Conservation (phyloP, 164 flowering plant genomes). For the Aristolochia fimbriata region DNA sequence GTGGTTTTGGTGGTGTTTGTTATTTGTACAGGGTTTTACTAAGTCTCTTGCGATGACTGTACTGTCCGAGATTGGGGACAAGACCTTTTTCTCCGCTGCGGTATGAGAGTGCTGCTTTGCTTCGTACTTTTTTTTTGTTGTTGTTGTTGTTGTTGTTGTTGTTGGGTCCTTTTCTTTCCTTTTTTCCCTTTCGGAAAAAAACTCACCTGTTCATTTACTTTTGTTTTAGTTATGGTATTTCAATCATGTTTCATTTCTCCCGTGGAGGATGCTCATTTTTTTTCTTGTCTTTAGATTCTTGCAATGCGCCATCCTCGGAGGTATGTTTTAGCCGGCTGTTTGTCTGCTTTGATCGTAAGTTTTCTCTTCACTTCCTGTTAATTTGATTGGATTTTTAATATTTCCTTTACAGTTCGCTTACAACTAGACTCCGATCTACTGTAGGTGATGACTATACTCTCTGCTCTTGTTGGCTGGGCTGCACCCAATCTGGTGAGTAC, state of each 20-base stretch:
- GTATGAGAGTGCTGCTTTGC: constrained; percentile 21
- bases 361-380: not conserved
- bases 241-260: not conserved
- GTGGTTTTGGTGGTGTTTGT: not conserved
- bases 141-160: not conserved
- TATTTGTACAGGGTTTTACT: constrained; percentile 50
- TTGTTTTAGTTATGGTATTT: not conserved
- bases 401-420: not conserved
- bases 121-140: not conserved
- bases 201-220: not conserved
- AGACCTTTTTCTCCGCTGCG: constrained; percentile 91
- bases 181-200: not conserved
- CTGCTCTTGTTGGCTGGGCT: constrained; percentile 90
- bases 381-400: not conserved
- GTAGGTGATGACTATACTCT: constrained; percentile 91
- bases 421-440: not conserved
- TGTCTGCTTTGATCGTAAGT: constrained; percentile 76
- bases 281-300: constrained; percentile 46
- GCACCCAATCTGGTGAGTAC: constrained; percentile 83
- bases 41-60: constrained; percentile 91
- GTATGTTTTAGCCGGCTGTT: constrained; percentile 84
- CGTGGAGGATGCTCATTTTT: not conserved
- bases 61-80: constrained; percentile 92
- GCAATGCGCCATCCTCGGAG: constrained; percentile 98
- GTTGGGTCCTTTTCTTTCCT: not conserved